Percentiles rank a stretch among this genome's conserved stretches.
These are phyloP conservation scores for Pezicula radicicola DNA, from an alignment of 2,329 filamentous ascomycete species.

Conservation along the genomic window DNA sequence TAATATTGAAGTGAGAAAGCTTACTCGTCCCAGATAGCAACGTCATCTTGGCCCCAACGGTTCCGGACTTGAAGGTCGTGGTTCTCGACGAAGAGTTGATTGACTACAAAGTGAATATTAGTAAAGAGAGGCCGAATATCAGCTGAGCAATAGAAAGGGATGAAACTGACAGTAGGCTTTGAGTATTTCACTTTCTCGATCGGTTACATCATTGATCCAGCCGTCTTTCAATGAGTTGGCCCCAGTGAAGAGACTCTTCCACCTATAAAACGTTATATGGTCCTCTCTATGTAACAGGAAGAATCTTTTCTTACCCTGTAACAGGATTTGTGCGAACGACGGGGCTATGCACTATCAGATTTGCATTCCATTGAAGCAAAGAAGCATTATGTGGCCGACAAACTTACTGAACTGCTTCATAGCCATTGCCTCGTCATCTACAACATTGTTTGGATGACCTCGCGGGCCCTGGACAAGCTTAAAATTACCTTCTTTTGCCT, in stretches of 20 bases:
- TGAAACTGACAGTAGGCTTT: slow-evolving; percentile 12
- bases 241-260: slow-evolving; percentile 21
- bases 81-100: slow-evolving; percentile 33
- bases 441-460: slow-evolving; percentile 34
- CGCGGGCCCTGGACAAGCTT: slow-evolving; percentile 36
- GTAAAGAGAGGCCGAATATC: neutral
- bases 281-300: neutral
- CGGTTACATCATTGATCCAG: slow-evolving; percentile 49
- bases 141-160: neutral
- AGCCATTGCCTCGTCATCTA: too few relatives aligned
- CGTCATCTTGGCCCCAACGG: slow-evolving; percentile 24
- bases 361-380: too few relatives aligned
- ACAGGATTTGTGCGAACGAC: slow-evolving; percentile 29
- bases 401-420: slow-evolving; percentile 13
- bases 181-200: slow-evolving; percentile 44
- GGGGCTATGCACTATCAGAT: slow-evolving; percentile 18
- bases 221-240: slow-evolving; percentile 45
- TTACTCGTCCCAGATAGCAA: slow-evolving; percentile 54
- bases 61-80: slow-evolving; percentile 38
- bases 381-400: too few relatives aligned
- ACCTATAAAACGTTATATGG: neutral
- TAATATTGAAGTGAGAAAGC: neutral
- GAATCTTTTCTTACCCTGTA: slow-evolving; percentile 27
- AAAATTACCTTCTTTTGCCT: too few relatives aligned
- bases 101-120: neutral